Percentiles rank a stretch among this genome's conserved stretches.
These are phyloP conservation scores for Cryptomeria japonica DNA, from an alignment of 75 land plant species.

Conservation along the genomic window DNA sequence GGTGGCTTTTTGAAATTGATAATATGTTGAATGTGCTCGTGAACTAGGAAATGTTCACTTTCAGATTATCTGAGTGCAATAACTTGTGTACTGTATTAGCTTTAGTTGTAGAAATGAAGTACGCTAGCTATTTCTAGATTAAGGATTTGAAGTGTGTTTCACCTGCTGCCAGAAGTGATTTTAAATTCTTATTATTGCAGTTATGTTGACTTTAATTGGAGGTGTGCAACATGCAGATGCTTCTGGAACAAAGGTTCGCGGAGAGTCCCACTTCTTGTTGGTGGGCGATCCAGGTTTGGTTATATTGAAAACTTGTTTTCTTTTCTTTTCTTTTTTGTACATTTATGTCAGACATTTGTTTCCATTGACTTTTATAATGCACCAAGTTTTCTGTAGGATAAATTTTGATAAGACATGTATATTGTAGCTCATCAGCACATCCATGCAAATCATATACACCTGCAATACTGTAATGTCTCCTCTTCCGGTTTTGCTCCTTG, in stretches of 20 bases:
- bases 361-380: not conserved
- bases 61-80: no score
- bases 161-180: not conserved
- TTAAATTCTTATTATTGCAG: constrained; percentile 20
- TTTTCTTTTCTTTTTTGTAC: not conserved
- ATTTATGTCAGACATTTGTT: not conserved
- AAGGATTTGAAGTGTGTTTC: not conserved
- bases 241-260: constrained; percentile 94
- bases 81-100: no score
- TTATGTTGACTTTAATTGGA: constrained; percentile 91
- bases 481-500: no score
- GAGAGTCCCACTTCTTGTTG: constrained; percentile 92
- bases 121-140: not conserved
- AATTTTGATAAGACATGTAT: no score
- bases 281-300: constrained; percentile 95
- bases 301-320: not conserved
- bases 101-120: not conserved
- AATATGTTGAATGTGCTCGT: no score
- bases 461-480: no score
- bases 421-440: not conserved
- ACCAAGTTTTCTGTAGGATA: not conserved
- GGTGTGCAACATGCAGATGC: constrained; percentile 97
- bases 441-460: not conserved
- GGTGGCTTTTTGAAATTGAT: no score
- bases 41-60: no score